A percentile compares a stretch with the other conserved stretches of the same genome.
Conservation (phyloP, 2,329 filamentous ascomycete genomes). For the Laburnicola sp. region DNA sequence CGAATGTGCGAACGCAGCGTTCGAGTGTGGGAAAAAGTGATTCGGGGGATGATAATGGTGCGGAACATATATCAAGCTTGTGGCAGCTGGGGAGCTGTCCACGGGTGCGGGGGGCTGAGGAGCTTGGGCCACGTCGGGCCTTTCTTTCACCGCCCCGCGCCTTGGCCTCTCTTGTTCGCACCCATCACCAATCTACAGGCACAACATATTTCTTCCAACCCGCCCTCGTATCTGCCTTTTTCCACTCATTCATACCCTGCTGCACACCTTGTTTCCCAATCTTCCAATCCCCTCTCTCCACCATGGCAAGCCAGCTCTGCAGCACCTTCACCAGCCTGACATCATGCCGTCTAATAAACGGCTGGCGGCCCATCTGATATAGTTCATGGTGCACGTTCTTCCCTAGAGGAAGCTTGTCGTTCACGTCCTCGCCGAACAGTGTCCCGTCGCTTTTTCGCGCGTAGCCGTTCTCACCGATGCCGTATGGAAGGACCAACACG, state of each 20-base stretch:
- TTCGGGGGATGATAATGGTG: no score
- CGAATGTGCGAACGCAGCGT: no score
- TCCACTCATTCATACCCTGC: conserved; percentile 25
- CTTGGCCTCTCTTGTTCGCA: no score
- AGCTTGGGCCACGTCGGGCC: no score
- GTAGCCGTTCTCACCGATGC: conserved; percentile 21
- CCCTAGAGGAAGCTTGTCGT: conserved; percentile 2
- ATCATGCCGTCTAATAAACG: conserved; percentile 13
- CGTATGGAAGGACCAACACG: conserved; percentile 20
- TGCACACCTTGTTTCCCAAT: conserved; percentile 20
- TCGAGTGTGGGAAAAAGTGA: no score
- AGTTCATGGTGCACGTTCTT: conserved; percentile 11
- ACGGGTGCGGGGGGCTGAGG: no score
- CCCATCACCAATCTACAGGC: conserved; percentile 11
- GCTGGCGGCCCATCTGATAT: conserved; percentile 20
- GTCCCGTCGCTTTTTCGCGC: conserved; percentile 21
- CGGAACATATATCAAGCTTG: no score
- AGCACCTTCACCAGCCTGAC: conserved; percentile 17
- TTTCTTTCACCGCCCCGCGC: no score
- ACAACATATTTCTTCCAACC: conserved; percentile 19
- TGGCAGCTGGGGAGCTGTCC: no score
- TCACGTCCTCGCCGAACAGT: conserved; percentile 12
- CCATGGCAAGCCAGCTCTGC: conserved; percentile 21
- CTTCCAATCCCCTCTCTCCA: conserved; percentile 26
- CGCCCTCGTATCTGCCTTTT: conserved; percentile 20